Base-by-base conservation (phyloP, 2,329 filamentous ascomycete species). In the Scytalidium sp. region DNA sequence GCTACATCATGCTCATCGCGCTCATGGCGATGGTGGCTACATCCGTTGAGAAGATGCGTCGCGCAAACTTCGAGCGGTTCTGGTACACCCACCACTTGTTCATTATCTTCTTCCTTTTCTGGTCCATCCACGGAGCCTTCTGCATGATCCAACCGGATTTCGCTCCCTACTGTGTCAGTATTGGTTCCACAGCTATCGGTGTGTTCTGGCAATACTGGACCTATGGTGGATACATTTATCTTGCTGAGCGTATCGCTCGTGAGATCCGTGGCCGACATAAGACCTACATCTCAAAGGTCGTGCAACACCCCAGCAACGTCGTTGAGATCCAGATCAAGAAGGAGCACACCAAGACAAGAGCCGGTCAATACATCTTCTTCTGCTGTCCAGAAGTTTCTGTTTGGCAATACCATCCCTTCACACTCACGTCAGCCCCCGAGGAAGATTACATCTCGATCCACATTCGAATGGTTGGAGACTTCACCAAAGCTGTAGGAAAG, bases 321-420 rank as follows among this genome's bases (percentile, higher is more conserved):
- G 88, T 88, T 67, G 90, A 95, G 71, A 92, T 95, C 53, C 90
- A 94, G 72, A 91, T 95, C 73, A 92, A 93, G 77, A 94, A 94
- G 71, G 88, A 92, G 64, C 75, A 90, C 70, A 92, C 88, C 41
- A 90, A 86, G 75, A 90, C 88, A 3, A 79, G 80, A 46, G 87
- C 89, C 19, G 90, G 90, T 45, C 88, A 90, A 78, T 94, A 94
- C 72, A 93, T 95, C 61, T 93, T 93, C 74, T 78, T 94, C 60
- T 93, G 87, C 75, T 94, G 89, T 66, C 90, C 90, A 1, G 88
- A 90, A 57, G 84, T 94, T 15, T 93, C 88, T 1, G 76, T 94
- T 42, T 94, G 88, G 88, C 89, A 94, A 70, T 93, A 94, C 65
- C 89, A 93, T 60, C 89, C 89, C 1, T 94, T 94, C 67, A 93